phyloP scores from a whole-genome alignment of 1,284 basidiomycete species.

The Hortiboletus rubellus region DNA sequence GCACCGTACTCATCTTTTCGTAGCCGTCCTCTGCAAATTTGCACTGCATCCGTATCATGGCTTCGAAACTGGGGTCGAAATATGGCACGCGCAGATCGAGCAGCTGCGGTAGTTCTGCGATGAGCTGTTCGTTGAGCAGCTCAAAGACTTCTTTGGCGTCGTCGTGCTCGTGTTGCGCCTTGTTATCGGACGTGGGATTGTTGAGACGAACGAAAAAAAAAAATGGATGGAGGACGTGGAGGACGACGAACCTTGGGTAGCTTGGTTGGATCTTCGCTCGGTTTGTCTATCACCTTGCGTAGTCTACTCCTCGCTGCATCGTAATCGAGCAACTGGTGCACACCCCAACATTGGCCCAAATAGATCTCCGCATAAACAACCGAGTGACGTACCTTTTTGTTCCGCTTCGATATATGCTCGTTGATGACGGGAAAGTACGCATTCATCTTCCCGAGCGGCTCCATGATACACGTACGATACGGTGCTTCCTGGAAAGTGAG shows the following conservation, averaged over 20 bases:
- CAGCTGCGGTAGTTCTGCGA: slow-evolving; percentile 88
- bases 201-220: not conserved
- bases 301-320: slow-evolving; percentile 89
- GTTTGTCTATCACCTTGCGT: slow-evolving; percentile 91
- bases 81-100: slow-evolving; percentile 96
- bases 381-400: slow-evolving; percentile 78
- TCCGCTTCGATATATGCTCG: slow-evolving; percentile 90
- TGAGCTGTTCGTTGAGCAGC: slow-evolving; percentile 89
- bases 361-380: not conserved
- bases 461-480: slow-evolving; percentile 92
- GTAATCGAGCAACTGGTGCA: slow-evolving; percentile 86
- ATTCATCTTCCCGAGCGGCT: slow-evolving; percentile 95
- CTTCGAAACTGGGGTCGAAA: slow-evolving; percentile 98
- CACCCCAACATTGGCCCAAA: not conserved
- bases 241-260: slow-evolving; percentile 68
- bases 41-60: slow-evolving; percentile 97
- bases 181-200: not conserved
- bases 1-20: slow-evolving; percentile 95
- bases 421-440: slow-evolving; percentile 95
- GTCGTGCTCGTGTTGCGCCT: slow-evolving; percentile 95
- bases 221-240: not conserved
- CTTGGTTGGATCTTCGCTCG: slow-evolving; percentile 90
- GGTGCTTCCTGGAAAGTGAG: slow-evolving; percentile 72
- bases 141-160: slow-evolving; percentile 94
- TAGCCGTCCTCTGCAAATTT: slow-evolving; percentile 98